Evolutionary conservation across 2,329 filamentous ascomycete genomes (phyloP), one percentile per base, ranked within the genome.

Genomic region (Apiospora aurea): DNA sequence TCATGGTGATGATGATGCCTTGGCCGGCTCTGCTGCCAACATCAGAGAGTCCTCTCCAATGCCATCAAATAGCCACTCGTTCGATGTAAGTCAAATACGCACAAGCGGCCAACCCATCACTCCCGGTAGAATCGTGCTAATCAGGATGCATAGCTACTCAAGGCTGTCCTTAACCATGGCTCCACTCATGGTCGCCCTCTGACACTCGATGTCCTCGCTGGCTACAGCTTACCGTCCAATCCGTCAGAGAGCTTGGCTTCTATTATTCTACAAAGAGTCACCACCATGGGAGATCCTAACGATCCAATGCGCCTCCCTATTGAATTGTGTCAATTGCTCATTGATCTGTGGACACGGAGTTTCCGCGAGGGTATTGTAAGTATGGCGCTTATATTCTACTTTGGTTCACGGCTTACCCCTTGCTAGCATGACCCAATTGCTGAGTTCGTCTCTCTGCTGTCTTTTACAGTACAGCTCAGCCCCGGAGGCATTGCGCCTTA

Each of bases 311-410:
- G 82, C 78, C 84, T 93, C 4, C 87, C 92, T 1, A 83, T 91
- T 13, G 88, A 91, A 73, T 91, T 95, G 74, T 90, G 89, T 69
- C 85, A 89, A 68, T 83, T 90, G 43, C 81, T 95, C 26, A 86
- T 94, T 69, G 85, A 87, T 21, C 80, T 96, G 18, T 96, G 94
- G 93, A 85, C 86, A 21, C 87, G 86, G 26, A 95, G 93, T 78
- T 82, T 91, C 8, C 83, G 87, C 14, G 92, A 95, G 76, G 85
- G 85, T 75, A 76, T 75, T 51, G 79, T 81, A 69, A 74, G 79
- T 76, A 78, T 81, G 76, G 70, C 24, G 6, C 66, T 47, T 46
- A 26, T 4, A 18, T 18, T 5, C 66, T 18, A 13, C 73, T 68
- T 67, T 34, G 24, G 6, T 38, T 46, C 69, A 43, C 11, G 10